phyloP scores from a whole-genome alignment of 192 early-diverging fungal genomes.

The Backusella circina region DNA sequence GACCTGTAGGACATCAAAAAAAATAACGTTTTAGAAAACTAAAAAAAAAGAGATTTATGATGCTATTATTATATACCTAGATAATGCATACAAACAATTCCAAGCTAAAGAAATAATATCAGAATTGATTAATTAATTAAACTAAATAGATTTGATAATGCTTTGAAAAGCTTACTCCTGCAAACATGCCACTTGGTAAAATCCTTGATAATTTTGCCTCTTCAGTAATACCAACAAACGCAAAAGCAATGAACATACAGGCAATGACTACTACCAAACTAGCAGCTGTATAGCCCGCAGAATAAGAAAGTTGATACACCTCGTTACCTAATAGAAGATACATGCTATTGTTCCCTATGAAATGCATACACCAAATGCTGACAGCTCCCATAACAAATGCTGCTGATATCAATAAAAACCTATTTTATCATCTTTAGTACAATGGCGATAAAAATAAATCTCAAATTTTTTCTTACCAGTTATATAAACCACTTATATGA shows the following conservation, averaged over 20 bases:
- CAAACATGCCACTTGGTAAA: constrained; percentile 30
- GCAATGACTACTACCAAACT: constrained; percentile 30
- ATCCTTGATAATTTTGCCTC: constrained; percentile 29
- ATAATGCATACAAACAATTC: constrained; percentile 38
- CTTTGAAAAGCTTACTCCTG: constrained; percentile 24
- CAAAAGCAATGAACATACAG: constrained; percentile 33
- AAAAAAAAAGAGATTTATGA: not conserved
- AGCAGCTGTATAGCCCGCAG: constrained; percentile 26
- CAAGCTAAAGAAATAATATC: constrained; percentile 11
- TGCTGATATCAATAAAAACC: constrained; percentile 31
- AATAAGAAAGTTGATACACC: constrained; percentile 26
- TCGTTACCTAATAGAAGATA: constrained; percentile 4
- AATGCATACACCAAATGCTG: constrained; percentile 44
- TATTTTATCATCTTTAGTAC: not conserved
- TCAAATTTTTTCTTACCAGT: constrained; percentile 17
- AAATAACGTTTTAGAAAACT: not conserved
- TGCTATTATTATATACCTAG: constrained; percentile 15
- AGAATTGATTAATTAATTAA: not conserved
- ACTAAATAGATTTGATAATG: not conserved
- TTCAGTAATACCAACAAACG: constrained; percentile 29
- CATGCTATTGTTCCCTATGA: constrained; percentile 37
- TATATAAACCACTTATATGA: constrained; percentile 25
- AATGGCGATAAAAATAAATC: not conserved
- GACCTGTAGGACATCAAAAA: constrained; percentile 16
- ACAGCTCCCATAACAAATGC: constrained; percentile 40